Percentiles rank a stretch among this genome's conserved stretches.
phyloP scores from a whole-genome alignment of 345 rosid genomes.

The Acer yangbiense region DNA sequence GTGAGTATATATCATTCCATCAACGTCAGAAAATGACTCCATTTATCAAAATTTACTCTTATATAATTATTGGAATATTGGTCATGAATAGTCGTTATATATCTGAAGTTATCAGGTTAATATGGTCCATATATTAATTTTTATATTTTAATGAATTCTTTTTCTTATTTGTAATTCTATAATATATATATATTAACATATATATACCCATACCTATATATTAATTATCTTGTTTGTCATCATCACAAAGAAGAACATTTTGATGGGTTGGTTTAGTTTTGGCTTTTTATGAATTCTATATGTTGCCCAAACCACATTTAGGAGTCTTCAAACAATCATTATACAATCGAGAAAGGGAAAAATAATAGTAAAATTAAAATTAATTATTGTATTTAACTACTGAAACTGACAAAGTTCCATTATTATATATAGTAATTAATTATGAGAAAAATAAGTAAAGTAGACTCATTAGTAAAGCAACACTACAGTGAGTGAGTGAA shows the following conservation, averaged over 20 bases:
- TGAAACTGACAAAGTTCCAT: not conserved
- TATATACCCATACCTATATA: not conserved
- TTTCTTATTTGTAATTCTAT: too few species aligned
- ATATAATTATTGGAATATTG: too few species aligned
- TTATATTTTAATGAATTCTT: too few species aligned
- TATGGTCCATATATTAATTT: too few species aligned
- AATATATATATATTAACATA: too few species aligned
- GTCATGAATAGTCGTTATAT: not conserved
- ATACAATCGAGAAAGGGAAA: not conserved
- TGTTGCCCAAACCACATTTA: not conserved
- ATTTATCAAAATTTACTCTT: not conserved
- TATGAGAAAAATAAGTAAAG: not conserved
- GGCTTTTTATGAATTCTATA: not conserved
- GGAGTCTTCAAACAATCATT: slow-evolving; percentile 2
- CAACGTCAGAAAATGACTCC: too few species aligned
- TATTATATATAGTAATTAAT: not conserved
- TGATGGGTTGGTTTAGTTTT: not conserved
- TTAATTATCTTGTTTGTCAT: not conserved
- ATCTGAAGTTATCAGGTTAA: too few species aligned
- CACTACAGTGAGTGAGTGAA: not conserved
- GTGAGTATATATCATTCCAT: not conserved
- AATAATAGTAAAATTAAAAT: not conserved
- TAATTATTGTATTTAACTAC: not conserved
- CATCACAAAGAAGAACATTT: not conserved
- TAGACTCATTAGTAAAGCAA: not conserved